phyloP scores from a whole-genome alignment of 1,284 basidiomycete species.

The Nidula niveotomentosa region DNA sequence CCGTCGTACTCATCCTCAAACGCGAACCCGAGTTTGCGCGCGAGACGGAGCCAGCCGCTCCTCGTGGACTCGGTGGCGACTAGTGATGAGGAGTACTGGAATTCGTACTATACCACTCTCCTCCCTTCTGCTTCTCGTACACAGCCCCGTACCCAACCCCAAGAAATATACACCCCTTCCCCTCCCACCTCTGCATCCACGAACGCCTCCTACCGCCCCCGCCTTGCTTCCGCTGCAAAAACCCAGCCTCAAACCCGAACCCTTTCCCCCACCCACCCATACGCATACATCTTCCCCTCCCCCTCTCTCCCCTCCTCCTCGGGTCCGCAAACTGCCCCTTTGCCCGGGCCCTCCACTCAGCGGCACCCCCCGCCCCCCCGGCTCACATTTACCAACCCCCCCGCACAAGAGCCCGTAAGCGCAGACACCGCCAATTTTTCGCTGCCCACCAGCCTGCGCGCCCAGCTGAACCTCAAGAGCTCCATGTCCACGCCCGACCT shows the following conservation, averaged over 20 bases:
- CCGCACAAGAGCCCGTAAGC: background rate
- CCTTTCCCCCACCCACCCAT: slow-evolving; percentile 39
- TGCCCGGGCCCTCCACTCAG: background rate
- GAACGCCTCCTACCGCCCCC: too few relatives aligned
- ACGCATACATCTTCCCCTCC: slow-evolving; percentile 41
- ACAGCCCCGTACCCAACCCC: slow-evolving; percentile 10
- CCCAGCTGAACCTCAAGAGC: slow-evolving; percentile 34
- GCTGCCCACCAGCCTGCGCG: background rate
- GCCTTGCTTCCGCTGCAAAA: slow-evolving; percentile 9
- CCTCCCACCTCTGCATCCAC: background rate
- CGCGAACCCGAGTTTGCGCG: background rate
- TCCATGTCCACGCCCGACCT: slow-evolving; percentile 67
- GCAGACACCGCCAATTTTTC: background rate
- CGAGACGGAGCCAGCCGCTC: background rate
- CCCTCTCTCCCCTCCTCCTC: slow-evolving; percentile 16
- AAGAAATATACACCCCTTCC: background rate
- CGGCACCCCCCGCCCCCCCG: slow-evolving; percentile 4
- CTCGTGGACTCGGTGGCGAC: slow-evolving; percentile 1
- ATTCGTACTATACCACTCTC: slow-evolving; percentile 34
- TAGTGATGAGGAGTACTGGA: slow-evolving; percentile 35
- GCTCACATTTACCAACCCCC: slow-evolving; percentile 17
- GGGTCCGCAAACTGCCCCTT: slow-evolving; percentile 1
- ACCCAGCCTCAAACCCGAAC: slow-evolving; percentile 1
- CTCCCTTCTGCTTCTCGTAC: slow-evolving; percentile 1
- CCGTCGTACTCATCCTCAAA: background rate